Percentiles rank a stretch among this genome's conserved stretches.
These are phyloP conservation scores for Combretum micranthum DNA, from an alignment of 345 rosid species.

Conservation along the genomic window DNA sequence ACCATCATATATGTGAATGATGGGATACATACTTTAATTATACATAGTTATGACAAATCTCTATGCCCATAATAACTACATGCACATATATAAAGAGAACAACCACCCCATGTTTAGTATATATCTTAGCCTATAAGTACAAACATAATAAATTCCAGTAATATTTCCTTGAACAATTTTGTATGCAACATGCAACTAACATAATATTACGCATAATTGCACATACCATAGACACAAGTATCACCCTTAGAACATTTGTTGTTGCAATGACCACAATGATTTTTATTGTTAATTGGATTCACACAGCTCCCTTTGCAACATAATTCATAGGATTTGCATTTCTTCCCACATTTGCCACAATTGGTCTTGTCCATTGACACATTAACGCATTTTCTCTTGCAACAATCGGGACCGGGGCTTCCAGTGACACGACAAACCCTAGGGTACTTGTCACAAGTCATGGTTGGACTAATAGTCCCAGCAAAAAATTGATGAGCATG, in stretches of 20 bases:
- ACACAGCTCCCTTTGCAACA: conserved; percentile 26
- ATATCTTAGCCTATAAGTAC: no score
- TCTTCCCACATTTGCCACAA: conserved; percentile 28
- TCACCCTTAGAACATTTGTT: conserved; percentile 19
- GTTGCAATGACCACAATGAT: conserved; percentile 27
- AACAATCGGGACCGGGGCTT: conserved; percentile 18
- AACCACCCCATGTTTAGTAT: no score
- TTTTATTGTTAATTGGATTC: conserved; percentile 7
- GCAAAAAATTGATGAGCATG: not conserved
- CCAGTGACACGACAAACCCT: conserved; percentile 13
- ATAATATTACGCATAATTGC: conserved; percentile 18
- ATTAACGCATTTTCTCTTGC: conserved; percentile 18
- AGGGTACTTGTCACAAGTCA: not conserved
- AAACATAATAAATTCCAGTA: no score
- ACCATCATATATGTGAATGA: no score
- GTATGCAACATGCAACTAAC: no score
- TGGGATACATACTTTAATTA: no score
- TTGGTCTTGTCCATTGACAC: conserved; percentile 11
- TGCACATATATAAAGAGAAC: no score
- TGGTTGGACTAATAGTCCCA: not conserved
- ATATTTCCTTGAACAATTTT: no score
- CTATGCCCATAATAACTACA: no score
- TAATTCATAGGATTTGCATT: conserved; percentile 16
- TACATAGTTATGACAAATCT: no score
- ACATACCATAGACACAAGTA: conserved; percentile 21